These are phyloP conservation scores for Heliamphora exappendiculata DNA, from an alignment of 148 eudicot species.

Conservation along the genomic window DNA sequence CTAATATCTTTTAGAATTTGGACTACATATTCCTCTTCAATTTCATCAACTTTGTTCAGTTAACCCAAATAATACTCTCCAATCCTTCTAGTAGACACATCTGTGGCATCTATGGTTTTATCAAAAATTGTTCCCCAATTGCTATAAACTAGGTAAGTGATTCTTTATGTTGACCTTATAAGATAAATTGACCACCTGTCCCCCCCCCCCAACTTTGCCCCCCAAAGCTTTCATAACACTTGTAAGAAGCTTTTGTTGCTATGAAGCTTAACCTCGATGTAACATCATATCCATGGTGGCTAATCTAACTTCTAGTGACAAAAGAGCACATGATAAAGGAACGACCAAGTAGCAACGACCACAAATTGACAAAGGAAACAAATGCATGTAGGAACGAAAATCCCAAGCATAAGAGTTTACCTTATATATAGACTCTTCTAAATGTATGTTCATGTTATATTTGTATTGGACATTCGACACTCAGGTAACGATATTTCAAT, in stretches of 20 bases:
- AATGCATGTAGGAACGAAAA: no score
- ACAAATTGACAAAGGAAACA: no score
- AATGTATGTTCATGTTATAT: no score
- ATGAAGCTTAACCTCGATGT: background rate
- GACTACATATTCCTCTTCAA: no score
- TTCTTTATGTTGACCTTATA: background rate
- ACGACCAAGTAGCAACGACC: no score
- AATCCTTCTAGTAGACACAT: background rate
- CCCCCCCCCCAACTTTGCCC: background rate
- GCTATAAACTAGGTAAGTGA: background rate
- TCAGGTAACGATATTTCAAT: no score
- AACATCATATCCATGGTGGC: background rate
- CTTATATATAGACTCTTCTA: no score
- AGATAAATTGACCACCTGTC: background rate
- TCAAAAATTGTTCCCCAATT: background rate
- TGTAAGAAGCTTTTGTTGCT: background rate
- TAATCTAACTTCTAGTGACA: background rate
- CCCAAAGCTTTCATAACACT: background rate
- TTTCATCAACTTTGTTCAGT: no score
- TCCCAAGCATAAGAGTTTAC: no score
- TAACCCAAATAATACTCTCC: background rate
- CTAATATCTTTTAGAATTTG: no score
- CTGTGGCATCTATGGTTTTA: background rate
- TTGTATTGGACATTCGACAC: no score
- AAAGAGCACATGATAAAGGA: no score